Base-by-base conservation (phyloP, 192 early-diverging fungal species). In the Paraglomus occultum region DNA sequence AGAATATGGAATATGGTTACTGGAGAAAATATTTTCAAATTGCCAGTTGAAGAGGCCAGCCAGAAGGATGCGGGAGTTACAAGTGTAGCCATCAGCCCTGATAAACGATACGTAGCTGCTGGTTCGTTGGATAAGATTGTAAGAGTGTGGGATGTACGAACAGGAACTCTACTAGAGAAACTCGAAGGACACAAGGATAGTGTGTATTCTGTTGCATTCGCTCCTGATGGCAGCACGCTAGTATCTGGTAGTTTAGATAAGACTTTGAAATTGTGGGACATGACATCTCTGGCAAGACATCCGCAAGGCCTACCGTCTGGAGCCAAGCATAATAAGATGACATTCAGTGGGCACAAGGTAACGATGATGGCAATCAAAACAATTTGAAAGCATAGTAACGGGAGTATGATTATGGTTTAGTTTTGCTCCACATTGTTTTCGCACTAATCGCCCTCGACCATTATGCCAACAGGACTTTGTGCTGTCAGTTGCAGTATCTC, bases 171-270 rank as follows among this genome's bases (percentile, higher is more conserved):
- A 11, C 76, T 96, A 42, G 94, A 97, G 79, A 86, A 92, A 51
- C 84, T 98, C 65, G 93, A 95, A 67, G 94, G 95, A 0, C 96
- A 98, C 82, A 91, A 92, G 73, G 93, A 97, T 76, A 93, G 91
- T 54, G 96, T 99, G 12, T 97, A 99, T 71, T 90, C 92, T 6
- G 94, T 99, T 43, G 92, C 96, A 2, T 97, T 99, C 72, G 87
- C 92, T 46, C 94, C 93, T 5, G 93, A 97, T 80, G 95, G 95
- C 15, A 87, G 88, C 73, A 89, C 91, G 11, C 86, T 99, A 12
- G 91, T 96, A 12, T 92, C 91, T 61, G 96, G 95, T 38, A 91
- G 90, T 58, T 81, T 97, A 72, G 96, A 99, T 80, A 90, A 91
- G 77, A 94, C 94, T 38, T 73, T 97, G 62, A 91, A 89, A 52